phyloP scores from a whole-genome alignment of 192 early-diverging fungal genomes.

The Funneliformis mosseae region DNA sequence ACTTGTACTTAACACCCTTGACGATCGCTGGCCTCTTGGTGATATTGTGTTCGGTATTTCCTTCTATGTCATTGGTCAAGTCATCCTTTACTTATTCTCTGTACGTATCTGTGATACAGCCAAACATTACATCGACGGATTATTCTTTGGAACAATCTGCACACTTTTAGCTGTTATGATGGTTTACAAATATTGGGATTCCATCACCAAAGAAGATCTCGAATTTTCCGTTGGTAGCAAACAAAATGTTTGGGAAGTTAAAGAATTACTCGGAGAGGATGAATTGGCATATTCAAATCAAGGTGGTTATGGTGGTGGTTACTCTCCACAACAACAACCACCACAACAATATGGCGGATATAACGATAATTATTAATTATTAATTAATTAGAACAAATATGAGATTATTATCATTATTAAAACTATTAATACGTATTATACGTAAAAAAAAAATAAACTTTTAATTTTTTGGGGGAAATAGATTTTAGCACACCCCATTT shows the following conservation, averaged over 20 bases:
- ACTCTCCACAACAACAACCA: neutral
- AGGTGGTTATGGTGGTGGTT: slow-evolving; percentile 8
- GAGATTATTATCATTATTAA: too few relatives aligned
- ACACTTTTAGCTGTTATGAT: slow-evolving; percentile 88
- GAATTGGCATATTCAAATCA: slow-evolving; percentile 41
- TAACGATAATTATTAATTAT: neutral
- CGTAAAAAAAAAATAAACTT: too few relatives aligned
- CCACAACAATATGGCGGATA: neutral
- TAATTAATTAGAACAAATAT: neutral
- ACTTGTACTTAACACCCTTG: slow-evolving; percentile 81
- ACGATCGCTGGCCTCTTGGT: slow-evolving; percentile 86
- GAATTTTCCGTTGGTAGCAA: slow-evolving; percentile 87
- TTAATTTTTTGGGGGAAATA: too few relatives aligned
- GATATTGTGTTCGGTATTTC: slow-evolving; percentile 78
- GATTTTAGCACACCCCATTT: too few relatives aligned
- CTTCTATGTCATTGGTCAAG: slow-evolving; percentile 77
- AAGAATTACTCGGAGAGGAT: slow-evolving; percentile 64
- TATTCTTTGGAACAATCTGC: slow-evolving; percentile 84
- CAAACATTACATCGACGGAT: slow-evolving; percentile 88
- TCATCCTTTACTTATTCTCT: slow-evolving; percentile 72
- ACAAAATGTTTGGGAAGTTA: slow-evolving; percentile 82
- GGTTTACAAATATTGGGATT: slow-evolving; percentile 96
- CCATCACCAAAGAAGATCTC: slow-evolving; percentile 89
- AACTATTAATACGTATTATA: too few relatives aligned
- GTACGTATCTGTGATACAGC: slow-evolving; percentile 71